These are phyloP conservation scores for Fusarium hostae DNA, from an alignment of 2,329 filamentous ascomycete genomes.

Conservation along the genomic window DNA sequence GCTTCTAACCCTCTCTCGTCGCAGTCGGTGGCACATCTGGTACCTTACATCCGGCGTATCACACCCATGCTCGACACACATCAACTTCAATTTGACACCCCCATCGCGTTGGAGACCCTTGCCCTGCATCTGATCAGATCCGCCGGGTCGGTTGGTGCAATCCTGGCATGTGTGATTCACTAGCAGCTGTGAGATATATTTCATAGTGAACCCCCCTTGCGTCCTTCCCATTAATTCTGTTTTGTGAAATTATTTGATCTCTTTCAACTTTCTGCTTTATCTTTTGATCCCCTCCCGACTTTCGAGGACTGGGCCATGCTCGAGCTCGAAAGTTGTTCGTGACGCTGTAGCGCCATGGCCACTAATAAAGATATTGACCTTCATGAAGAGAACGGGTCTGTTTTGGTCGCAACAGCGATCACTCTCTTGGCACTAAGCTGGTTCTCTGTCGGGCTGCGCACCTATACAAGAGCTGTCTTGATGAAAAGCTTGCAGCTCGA, in stretches of 20 bases:
- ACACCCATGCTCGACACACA: slow-evolving; percentile 27
- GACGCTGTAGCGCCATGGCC: slow-evolving; percentile 48
- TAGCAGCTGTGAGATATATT: slow-evolving; percentile 36
- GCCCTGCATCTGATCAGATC: slow-evolving; percentile 17
- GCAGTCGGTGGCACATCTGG: slow-evolving; percentile 24
- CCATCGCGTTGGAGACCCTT: slow-evolving; percentile 16
- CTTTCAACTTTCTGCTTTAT: background rate
- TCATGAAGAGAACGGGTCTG: slow-evolving; percentile 53
- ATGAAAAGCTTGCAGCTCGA: slow-evolving; percentile 60
- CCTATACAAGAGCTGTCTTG: slow-evolving; percentile 57
- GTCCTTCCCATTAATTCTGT: background rate
- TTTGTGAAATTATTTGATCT: background rate
- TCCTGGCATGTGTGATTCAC: slow-evolving; percentile 13
- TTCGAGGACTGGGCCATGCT: slow-evolving; percentile 35
- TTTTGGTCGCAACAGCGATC: slow-evolving; percentile 51
- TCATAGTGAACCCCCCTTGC: slow-evolving; percentile 17
- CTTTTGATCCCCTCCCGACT: background rate
- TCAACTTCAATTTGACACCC: slow-evolving; percentile 23
- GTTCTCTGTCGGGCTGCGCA: slow-evolving; percentile 56
- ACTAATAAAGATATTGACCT: slow-evolving; percentile 47
- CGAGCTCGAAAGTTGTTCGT: slow-evolving; percentile 23
- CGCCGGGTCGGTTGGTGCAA: slow-evolving; percentile 11
- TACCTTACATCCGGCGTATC: slow-evolving; percentile 41
- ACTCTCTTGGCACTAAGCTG: slow-evolving; percentile 55
- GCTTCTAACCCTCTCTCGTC: slow-evolving; percentile 24